These are phyloP conservation scores for Calonectria henricotiae DNA, from an alignment of 2,329 filamentous ascomycete species.

Conservation along the genomic window DNA sequence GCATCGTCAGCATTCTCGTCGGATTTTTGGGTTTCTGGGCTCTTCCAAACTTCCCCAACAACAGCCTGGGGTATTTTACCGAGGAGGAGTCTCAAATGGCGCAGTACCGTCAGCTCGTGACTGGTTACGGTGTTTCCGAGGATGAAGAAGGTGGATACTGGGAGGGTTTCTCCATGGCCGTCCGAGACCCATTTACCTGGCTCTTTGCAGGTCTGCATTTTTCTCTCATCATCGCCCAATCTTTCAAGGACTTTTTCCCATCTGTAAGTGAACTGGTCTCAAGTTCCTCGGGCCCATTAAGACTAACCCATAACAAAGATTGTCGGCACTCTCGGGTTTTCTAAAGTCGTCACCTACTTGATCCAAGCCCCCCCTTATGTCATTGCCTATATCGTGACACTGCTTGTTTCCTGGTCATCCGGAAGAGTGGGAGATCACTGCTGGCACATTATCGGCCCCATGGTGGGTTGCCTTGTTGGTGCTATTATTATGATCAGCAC, in stretches of 20 bases:
- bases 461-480: constrained; percentile 56
- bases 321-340: constrained; percentile 50
- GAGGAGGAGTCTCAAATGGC: constrained; percentile 60
- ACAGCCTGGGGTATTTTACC: constrained; percentile 53
- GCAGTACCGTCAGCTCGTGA: constrained; percentile 56
- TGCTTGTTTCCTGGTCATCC: constrained; percentile 59
- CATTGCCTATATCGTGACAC: constrained; percentile 60
- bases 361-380: constrained; percentile 62
- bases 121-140: constrained; percentile 56
- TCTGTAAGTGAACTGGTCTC: constrained; percentile 48
- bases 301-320: constrained; percentile 42
- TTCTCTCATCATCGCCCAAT: constrained; percentile 60
- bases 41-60: constrained; percentile 58
- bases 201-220: constrained; percentile 59
- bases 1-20: constrained; percentile 55
- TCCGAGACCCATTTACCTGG: constrained; percentile 59
- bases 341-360: constrained; percentile 56
- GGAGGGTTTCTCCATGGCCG: constrained; percentile 55
- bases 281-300: not conserved
- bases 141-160: constrained; percentile 59
- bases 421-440: constrained; percentile 58
- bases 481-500: constrained; percentile 63
- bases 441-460: constrained; percentile 60
- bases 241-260: constrained; percentile 62
- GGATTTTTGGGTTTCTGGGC: constrained; percentile 56